Conservation (phyloP, 2,329 filamentous ascomycete species). For the Lithohypha guttulata region DNA sequence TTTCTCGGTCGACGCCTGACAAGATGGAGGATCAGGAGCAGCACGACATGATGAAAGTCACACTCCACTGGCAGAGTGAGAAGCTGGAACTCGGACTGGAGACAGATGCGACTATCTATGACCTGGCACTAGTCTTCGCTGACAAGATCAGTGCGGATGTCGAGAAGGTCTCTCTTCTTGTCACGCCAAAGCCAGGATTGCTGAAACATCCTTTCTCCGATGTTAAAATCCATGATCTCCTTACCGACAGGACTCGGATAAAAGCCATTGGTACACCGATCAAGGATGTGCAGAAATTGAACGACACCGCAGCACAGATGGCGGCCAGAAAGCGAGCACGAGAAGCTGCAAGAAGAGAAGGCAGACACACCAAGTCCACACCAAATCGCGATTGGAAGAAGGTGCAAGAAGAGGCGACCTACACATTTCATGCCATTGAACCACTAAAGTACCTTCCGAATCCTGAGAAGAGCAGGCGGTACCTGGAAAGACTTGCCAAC, state of each 20-base stretch:
- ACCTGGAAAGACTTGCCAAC: constrained; percentile 63
- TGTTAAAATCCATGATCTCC: constrained; percentile 25
- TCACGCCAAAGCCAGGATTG: constrained; percentile 38
- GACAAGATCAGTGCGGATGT: constrained; percentile 29
- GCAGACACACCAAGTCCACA: constrained; percentile 11
- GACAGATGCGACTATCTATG: constrained; percentile 40
- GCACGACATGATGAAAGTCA: too few relatives aligned
- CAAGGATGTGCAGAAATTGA: constrained; percentile 33
- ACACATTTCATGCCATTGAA: constrained; percentile 70
- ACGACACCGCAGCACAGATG: constrained; percentile 26
- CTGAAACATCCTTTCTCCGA: constrained; percentile 35
- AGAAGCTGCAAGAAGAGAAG: constrained; percentile 18
- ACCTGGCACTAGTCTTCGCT: constrained; percentile 30
- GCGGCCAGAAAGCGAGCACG: constrained; percentile 25
- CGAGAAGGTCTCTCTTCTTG: constrained; percentile 36
- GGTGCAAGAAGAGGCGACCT: constrained; percentile 49
- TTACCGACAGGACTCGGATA: constrained; percentile 35
- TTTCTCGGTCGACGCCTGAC: too few relatives aligned
- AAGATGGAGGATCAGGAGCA: too few relatives aligned
- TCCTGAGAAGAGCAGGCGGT: constrained; percentile 57
- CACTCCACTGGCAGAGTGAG: too few relatives aligned
- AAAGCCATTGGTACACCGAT: constrained; percentile 35
- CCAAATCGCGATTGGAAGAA: constrained; percentile 24
- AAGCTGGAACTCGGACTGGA: too few relatives aligned
- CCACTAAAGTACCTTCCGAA: constrained; percentile 69